These are phyloP conservation scores for Vitis hybrid DNA, from an alignment of 177 flowering plant species.

Conservation along the genomic window DNA sequence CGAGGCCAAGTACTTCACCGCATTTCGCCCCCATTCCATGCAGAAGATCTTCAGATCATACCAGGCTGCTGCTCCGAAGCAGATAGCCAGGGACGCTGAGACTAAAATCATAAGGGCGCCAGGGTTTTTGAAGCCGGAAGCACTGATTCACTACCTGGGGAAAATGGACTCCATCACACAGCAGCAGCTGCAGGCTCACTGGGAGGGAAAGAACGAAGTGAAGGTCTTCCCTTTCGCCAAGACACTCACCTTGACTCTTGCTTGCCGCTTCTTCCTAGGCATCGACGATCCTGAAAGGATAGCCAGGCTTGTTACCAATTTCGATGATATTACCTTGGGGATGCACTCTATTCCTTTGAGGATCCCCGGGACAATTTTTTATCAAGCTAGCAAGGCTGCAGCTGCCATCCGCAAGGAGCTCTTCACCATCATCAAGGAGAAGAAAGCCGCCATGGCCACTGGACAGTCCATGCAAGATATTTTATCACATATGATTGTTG, in stretches of 20 bases:
- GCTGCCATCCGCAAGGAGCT: conserved; percentile 27
- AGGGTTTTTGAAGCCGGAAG: conserved; percentile 24
- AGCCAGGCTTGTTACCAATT: conserved; percentile 9
- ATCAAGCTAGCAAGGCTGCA: conserved; percentile 25
- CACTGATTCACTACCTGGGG: conserved; percentile 15
- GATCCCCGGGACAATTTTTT: conserved; percentile 28
- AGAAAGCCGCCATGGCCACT: conserved; percentile 13
- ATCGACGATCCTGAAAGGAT: conserved; percentile 15
- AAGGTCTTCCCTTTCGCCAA: conserved; percentile 20
- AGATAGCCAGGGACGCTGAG: neutral
- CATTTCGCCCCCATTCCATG: conserved; percentile 29
- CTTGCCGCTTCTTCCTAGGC: conserved; percentile 22
- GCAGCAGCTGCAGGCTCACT: conserved; percentile 15
- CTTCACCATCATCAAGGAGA: conserved; percentile 11
- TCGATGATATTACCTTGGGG: conserved; percentile 19
- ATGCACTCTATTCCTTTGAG: conserved; percentile 17
- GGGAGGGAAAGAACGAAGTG: conserved; percentile 14
- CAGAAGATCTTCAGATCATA: conserved; percentile 23
- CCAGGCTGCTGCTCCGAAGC: neutral
- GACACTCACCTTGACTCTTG: conserved; percentile 20
- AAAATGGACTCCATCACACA: conserved; percentile 18
- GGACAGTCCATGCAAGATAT: conserved; percentile 15
- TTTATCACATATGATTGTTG: conserved; percentile 24
- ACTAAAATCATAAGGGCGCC: conserved; percentile 10
- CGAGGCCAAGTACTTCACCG: conserved; percentile 22